These are phyloP conservation scores for Elsinoe perseae DNA, from an alignment of 2,329 filamentous ascomycete genomes.

Conservation along the genomic window DNA sequence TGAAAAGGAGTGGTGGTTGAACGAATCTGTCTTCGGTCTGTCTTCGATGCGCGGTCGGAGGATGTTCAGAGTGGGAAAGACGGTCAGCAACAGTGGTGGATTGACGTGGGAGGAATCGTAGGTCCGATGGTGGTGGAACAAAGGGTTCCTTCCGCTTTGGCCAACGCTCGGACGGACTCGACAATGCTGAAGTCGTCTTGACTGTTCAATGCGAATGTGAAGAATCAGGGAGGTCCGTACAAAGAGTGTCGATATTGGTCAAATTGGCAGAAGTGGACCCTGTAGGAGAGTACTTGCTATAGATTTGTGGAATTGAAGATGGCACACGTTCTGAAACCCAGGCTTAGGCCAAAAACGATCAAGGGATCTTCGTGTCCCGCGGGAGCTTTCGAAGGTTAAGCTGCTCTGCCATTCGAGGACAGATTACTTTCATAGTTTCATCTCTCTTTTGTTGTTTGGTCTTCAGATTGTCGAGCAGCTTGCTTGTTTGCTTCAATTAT, in stretches of 20 bases:
- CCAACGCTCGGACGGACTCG: slow-evolving; percentile 4
- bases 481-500: no score
- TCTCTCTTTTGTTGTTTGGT: no score
- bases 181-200: slow-evolving; percentile 2
- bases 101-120: neutral
- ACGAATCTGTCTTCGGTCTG: neutral
- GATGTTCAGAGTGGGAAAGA: neutral
- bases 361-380: slow-evolving; percentile 13
- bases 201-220: neutral
- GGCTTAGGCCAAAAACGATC: slow-evolving; percentile 10
- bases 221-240: neutral
- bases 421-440: neutral
- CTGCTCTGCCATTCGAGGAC: neutral
- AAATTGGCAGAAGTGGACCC: slow-evolving; percentile 6
- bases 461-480: no score
- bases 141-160: slow-evolving; percentile 13
- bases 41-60: slow-evolving; percentile 5
- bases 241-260: neutral
- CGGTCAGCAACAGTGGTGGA: neutral
- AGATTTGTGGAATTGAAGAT: slow-evolving; percentile 12
- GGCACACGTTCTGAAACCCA: slow-evolving; percentile 13
- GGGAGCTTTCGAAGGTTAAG: neutral
- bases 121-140: slow-evolving; percentile 9
- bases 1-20: neutral
- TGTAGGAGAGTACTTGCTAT: slow-evolving; percentile 1